Conservation (phyloP, 2,329 filamentous ascomycete species). For the Ophiosphaerella korrae region DNA sequence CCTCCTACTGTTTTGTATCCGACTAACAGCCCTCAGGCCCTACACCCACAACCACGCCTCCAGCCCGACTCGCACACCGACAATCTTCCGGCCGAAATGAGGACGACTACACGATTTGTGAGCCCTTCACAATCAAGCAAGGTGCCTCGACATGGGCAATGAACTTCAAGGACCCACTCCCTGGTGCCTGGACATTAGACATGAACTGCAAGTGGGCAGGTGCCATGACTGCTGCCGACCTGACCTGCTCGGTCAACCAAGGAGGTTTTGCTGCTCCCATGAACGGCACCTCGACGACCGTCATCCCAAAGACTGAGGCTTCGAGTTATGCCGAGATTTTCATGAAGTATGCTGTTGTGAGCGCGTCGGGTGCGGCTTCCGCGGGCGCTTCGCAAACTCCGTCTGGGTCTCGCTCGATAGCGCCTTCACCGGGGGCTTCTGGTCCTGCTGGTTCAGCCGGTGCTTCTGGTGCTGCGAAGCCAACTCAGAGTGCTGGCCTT, state of each 20-base stretch:
- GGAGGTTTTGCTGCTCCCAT: slow-evolving; percentile 7
- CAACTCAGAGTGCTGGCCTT: slow-evolving; percentile 16
- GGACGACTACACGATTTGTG: slow-evolving; percentile 18
- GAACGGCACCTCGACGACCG: not conserved
- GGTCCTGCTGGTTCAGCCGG: slow-evolving; percentile 2
- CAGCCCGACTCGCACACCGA: not conserved
- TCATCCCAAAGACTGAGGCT: slow-evolving; percentile 15
- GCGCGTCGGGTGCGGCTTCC: slow-evolving; percentile 13
- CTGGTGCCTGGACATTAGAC: slow-evolving; percentile 25
- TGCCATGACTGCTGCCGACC: slow-evolving; percentile 21
- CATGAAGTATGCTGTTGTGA: slow-evolving; percentile 19
- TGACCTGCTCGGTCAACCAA: slow-evolving; percentile 26
- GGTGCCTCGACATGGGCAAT: slow-evolving; percentile 23
- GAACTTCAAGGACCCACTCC: slow-evolving; percentile 25
- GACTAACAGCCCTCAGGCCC: not conserved
- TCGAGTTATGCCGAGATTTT: slow-evolving; percentile 2
- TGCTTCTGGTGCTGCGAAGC: not conserved
- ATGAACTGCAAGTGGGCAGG: slow-evolving; percentile 30
- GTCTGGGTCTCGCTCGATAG: slow-evolving; percentile 11
- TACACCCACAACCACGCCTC: slow-evolving; percentile 6
- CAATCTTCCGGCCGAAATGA: slow-evolving; percentile 4
- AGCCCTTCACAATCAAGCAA: slow-evolving; percentile 32
- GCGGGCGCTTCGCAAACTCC: slow-evolving; percentile 4
- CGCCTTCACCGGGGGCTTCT: slow-evolving; percentile 1
- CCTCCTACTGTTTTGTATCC: not conserved